Percentiles rank a stretch among this genome's conserved stretches.
Evolutionary conservation across 345 rosid genomes (phyloP).

Genomic region (Eucalyptus regnans): DNA sequence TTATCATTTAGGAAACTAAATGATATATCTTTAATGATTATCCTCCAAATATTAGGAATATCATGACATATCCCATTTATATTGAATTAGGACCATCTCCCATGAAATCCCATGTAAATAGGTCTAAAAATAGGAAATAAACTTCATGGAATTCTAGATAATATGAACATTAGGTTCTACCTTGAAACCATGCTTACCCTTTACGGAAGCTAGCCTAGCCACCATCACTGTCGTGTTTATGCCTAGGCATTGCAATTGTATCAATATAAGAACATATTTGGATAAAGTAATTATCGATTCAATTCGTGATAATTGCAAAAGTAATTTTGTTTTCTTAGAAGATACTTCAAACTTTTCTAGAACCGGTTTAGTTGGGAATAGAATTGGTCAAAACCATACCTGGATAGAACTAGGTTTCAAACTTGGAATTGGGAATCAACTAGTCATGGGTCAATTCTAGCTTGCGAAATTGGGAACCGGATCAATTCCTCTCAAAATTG

Average conservation of each 20-base stretch:
- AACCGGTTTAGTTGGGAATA: not conserved
- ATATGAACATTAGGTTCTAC: not conserved
- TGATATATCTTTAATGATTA: not conserved
- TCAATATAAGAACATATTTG: not conserved
- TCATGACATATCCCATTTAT: not conserved
- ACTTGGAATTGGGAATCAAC: not conserved
- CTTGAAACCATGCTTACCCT: too few relatives aligned
- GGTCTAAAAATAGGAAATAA: not conserved
- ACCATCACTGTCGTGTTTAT: not conserved
- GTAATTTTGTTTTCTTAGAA: not conserved
- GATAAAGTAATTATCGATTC: not conserved
- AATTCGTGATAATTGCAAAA: not conserved
- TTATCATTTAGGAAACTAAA: not conserved
- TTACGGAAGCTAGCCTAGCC: not conserved
- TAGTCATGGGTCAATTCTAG: not conserved
- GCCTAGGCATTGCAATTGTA: not conserved
- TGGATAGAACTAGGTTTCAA: not conserved
- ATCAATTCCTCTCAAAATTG: too few relatives aligned
- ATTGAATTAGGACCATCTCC: not conserved
- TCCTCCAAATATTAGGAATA: not conserved
- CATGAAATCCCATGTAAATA: not conserved
- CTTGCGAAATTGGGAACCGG: fast-evolving
- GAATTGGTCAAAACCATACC: not conserved
- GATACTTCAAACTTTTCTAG: not conserved
- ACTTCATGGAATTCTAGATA: not conserved